Percentiles rank a stretch among this genome's conserved stretches.
Evolutionary conservation across 2,329 filamentous ascomycete species (phyloP).

Genomic region (Neofusicoccum kwambonambiense): DNA sequence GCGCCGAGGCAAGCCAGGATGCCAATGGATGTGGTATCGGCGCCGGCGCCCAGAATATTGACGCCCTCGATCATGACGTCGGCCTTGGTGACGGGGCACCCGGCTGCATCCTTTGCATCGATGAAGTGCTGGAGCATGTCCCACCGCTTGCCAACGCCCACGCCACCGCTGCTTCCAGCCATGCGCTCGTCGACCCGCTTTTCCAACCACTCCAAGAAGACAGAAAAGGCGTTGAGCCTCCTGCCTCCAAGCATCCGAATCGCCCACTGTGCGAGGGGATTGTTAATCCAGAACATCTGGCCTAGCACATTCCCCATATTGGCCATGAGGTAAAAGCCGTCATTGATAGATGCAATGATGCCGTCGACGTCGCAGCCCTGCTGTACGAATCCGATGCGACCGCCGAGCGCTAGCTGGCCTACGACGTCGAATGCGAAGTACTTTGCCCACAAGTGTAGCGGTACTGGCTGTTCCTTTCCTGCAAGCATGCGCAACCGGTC

Average conservation of each 20-base stretch:
- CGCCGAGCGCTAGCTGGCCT: background rate
- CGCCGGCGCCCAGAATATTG: constrained; percentile 33
- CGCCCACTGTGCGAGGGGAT: background rate
- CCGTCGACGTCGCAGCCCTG: background rate
- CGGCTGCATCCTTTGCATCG: background rate
- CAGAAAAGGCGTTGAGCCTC: too few relatives aligned
- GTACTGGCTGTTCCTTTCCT: constrained; percentile 52
- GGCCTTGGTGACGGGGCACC: background rate
- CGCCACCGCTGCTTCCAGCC: too few relatives aligned
- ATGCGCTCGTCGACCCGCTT: too few relatives aligned
- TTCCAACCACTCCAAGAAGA: too few relatives aligned
- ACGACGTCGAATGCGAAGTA: background rate
- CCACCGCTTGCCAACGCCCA: too few relatives aligned
- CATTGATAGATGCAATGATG: background rate
- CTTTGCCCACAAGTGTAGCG: constrained; percentile 27
- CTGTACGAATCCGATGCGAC: background rate
- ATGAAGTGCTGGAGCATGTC: constrained; percentile 2
- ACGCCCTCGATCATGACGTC: background rate
- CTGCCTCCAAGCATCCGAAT: too few relatives aligned
- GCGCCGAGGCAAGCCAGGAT: constrained; percentile 48
- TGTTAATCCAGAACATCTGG: background rate
- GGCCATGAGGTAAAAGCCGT: background rate
- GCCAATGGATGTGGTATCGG: constrained; percentile 50
- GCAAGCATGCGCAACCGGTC: constrained; percentile 51
- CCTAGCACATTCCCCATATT: background rate